Conservation (phyloP, 208 protist species). For the Trypanosoma brucei region DNA sequence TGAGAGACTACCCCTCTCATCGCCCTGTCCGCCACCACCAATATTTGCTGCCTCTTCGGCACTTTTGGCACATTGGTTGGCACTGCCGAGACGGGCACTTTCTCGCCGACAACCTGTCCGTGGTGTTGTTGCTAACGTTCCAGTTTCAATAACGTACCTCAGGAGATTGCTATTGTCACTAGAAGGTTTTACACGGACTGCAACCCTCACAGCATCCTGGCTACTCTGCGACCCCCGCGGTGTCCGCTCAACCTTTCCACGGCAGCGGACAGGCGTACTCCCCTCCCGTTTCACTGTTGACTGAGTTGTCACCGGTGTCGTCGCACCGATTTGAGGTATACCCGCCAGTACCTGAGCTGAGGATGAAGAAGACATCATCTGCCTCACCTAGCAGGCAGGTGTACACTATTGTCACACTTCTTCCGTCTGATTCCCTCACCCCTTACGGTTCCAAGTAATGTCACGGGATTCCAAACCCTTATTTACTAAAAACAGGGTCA, state of each 20-base stretch:
- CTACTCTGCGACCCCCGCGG: neutral
- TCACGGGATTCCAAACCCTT: no score
- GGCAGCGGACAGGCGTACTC: constrained; percentile 1
- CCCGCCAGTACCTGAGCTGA: no score
- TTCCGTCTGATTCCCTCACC: no score
- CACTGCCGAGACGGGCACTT: neutral
- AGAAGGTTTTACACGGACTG: constrained; percentile 19
- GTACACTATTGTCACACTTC: no score
- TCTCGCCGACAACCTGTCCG: constrained; percentile 7
- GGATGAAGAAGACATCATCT: no score
- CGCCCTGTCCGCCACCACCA: neutral
- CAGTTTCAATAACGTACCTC: constrained; percentile 17
- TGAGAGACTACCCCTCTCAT: neutral
- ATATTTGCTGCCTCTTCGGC: neutral
- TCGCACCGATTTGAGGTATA: no score
- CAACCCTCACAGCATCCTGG: constrained; percentile 23
- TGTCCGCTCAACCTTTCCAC: constrained; percentile 9
- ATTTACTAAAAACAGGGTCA: no score
- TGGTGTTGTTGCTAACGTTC: neutral
- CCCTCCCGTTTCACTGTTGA: neutral
- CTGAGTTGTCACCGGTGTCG: neutral
- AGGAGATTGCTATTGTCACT: constrained; percentile 3
- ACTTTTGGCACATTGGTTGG: neutral
- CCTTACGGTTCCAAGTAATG: no score
- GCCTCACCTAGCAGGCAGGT: no score